Evolutionary conservation across 768 basidiomycete species (phyloP).

Genomic region (Boletus sp.): DNA sequence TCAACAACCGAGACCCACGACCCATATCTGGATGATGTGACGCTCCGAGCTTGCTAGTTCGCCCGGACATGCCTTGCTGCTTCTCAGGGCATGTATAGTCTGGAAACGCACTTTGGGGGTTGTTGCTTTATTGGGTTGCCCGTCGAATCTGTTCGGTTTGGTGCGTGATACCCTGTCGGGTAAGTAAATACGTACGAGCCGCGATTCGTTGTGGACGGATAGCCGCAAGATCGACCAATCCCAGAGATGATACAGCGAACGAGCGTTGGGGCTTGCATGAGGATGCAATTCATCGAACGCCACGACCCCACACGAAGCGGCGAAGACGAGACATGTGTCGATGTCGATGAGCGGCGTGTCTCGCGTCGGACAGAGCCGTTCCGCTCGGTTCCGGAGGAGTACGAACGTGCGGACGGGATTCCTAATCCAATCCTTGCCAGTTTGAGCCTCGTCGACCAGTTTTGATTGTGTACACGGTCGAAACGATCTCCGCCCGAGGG

Average conservation of each 20-base stretch:
- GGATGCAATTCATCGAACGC: not conserved
- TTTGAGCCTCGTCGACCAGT: not conserved
- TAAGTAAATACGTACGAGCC: not conserved
- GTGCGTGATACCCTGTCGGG: not conserved
- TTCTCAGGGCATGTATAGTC: not conserved
- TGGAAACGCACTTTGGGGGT: not conserved
- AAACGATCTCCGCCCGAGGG: not conserved
- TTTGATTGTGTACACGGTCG: not conserved
- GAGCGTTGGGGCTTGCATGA: not conserved
- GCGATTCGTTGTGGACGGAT: not conserved
- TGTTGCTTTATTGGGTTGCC: not conserved
- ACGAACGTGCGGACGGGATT: not conserved
- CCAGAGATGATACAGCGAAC: not conserved
- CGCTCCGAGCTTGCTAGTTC: not conserved
- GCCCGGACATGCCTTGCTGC: not conserved
- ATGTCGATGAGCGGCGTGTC: not conserved
- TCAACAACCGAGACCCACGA: not conserved
- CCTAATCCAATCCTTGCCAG: not conserved
- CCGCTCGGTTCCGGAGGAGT: not conserved
- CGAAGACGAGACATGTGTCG: no score
- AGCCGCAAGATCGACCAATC: not conserved
- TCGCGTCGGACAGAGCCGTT: not conserved
- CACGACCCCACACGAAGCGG: not conserved
- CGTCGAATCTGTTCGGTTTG: not conserved
- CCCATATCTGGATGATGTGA: not conserved